Base-by-base conservation (phyloP, 441 rosid genomes). In the Pelargonium fulgidum region DNA sequence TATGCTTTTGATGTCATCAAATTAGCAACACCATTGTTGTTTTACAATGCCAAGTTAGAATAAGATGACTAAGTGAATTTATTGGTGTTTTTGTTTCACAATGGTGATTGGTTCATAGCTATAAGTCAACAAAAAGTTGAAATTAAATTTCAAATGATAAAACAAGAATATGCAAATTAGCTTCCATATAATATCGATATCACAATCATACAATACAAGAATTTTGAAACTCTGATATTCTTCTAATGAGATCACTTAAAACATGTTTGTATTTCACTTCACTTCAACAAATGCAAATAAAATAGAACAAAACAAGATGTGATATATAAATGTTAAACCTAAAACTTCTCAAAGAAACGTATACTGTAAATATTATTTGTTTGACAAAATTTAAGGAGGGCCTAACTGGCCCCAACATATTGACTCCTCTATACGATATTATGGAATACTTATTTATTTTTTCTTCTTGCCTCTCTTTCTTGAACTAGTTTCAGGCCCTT, bases 401-500 rank as follows among this genome's bases (percentile, higher is more conserved):
- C 63, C 63, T 20, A 22, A 59, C 24, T 20, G 63, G 63, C 26
- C 24, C 29, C 5, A 19, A 26, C 3, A 59, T 19, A 36, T 36
- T 36, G 41, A 36, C 41, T 36, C 41, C 41, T 36, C 41, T 36
- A 36, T 36, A 36, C 33, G 24, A 19, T 20, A 22, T 20, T 22
- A 22, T 29, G 44, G 26, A 22, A 29, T 29, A 3, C 10, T 2
- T 12, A 59, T n/a, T 59, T 59, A 59, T 22, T 44, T 85, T 78
- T 85, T 93, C 86, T 81, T 89, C 84, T 88, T 89, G 47, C 90
- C 90, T 72, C 89, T 85, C 76, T 85, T 89, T 81, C 82, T 88
- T 8, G 85, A 81, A 77, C 89, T 93, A 58, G 84, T 76, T 80
- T 89, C 96, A 16, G 86, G 82, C 22, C 80, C 89, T 76, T 93